Conservation (phyloP, 2,329 filamentous ascomycete genomes). For the Epichloe sp. region DNA sequence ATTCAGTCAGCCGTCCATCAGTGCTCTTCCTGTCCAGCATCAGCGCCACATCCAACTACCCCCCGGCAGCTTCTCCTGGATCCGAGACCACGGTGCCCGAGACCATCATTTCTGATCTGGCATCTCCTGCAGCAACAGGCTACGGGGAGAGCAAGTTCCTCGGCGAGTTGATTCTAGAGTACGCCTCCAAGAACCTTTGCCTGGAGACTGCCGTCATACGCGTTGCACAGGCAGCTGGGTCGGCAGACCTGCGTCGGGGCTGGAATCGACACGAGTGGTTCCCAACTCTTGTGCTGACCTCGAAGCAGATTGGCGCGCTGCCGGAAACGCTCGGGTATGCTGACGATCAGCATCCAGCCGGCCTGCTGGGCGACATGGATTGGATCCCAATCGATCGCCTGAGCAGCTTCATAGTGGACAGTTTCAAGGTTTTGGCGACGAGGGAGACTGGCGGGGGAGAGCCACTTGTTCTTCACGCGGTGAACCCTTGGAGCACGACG, state of each 20-base stretch:
- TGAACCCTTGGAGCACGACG: conserved; percentile 3
- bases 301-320: conserved; percentile 2
- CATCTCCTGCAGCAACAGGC: background rate
- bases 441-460: background rate
- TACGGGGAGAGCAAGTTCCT: conserved; percentile 6
- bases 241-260: background rate
- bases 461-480: conserved; percentile 2
- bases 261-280: conserved; percentile 7
- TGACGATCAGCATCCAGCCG: background rate
- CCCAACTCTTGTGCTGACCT: conserved; percentile 5
- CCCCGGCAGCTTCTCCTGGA: background rate
- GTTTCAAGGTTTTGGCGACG: background rate
- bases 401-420: conserved; percentile 1
- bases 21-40: conserved; percentile 7
- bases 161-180: conserved; percentile 1
- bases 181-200: background rate
- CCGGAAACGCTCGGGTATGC: conserved; percentile 2
- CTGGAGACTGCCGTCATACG: conserved; percentile 1
- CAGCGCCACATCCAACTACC: conserved; percentile 1
- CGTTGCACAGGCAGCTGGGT: conserved; percentile 3
- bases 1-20: background rate
- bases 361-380: conserved; percentile 1
- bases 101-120: background rate
- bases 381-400: conserved; percentile 6
- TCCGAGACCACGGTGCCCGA: background rate